Percentiles rank a stretch among this genome's conserved stretches.
These are phyloP conservation scores for Nemania sp. DNA, from an alignment of 2,329 filamentous ascomycete species.

Conservation along the genomic window DNA sequence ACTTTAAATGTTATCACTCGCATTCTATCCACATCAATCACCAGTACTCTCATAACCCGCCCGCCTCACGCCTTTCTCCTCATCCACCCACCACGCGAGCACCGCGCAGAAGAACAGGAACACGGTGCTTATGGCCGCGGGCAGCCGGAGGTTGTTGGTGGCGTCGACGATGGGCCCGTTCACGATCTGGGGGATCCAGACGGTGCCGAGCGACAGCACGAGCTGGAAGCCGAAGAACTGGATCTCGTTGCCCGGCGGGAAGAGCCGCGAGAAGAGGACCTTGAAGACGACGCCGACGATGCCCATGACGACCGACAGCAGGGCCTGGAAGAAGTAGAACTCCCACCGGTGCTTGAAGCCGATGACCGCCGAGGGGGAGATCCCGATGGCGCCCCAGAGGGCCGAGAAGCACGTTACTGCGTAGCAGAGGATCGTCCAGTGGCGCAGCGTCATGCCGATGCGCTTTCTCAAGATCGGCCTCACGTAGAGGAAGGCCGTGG, in stretches of 20 bases:
- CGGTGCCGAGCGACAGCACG: constrained; percentile 11
- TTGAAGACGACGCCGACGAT: constrained; percentile 4
- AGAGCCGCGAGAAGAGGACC: constrained; percentile 14
- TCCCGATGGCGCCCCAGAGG: constrained; percentile 12
- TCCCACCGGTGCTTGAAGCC: constrained; percentile 18
- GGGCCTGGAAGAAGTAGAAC: constrained; percentile 18
- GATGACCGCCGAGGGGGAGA: constrained; percentile 1
- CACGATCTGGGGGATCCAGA: constrained; percentile 18
- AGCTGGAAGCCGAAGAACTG: constrained; percentile 15
- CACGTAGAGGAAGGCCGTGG: constrained; percentile 5
- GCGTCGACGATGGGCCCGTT: constrained; percentile 16
- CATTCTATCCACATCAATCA: constrained; percentile 13
- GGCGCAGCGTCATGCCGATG: constrained; percentile 7
- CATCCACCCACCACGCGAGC: constrained; percentile 5
- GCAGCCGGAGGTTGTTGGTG: constrained; percentile 16
- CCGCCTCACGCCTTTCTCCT: constrained; percentile 12
- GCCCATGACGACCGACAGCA: constrained; percentile 3
- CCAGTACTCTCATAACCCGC: constrained; percentile 10
- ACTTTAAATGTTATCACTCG: neutral
- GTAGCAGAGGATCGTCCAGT: constrained; percentile 10
- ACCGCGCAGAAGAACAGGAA: constrained; percentile 5
- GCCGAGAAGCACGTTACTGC: constrained; percentile 11
- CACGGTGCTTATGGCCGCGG: constrained; percentile 14
- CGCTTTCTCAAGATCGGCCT: neutral
- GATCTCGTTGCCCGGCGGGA: constrained; percentile 12